Conservation (phyloP, 305 asterid species). For the Fraxinus greggii region DNA sequence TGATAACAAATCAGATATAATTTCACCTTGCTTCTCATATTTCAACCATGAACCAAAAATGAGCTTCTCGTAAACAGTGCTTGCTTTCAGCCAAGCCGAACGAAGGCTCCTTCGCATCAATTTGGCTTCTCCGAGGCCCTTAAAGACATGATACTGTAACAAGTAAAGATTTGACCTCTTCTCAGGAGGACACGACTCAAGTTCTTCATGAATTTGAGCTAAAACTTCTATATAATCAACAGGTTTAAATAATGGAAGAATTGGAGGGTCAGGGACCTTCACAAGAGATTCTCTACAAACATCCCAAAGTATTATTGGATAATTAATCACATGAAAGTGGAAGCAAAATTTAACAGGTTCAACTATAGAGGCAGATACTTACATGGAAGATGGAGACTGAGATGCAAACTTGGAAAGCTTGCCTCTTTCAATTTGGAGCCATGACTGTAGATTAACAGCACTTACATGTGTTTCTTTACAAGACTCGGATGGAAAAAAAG, state of each 20-base stretch:
- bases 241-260: conserved; percentile 84
- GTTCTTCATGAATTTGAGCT: conserved; percentile 91
- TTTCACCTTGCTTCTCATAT: conserved; percentile 84
- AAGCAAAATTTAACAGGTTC: not conserved
- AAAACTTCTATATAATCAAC: conserved; percentile 86
- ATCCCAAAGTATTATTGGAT: conserved; percentile 20
- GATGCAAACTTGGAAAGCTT: conserved; percentile 67
- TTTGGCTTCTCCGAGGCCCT: conserved; percentile 88
- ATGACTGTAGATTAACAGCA: conserved; percentile 81
- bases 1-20: conserved; percentile 65
- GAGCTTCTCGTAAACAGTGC: conserved; percentile 69
- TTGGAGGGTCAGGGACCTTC: conserved; percentile 85
- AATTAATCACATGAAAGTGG: conserved; percentile 13
- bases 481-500: conserved; percentile 77
- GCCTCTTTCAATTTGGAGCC: conserved; percentile 99
- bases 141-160: conserved; percentile 87
- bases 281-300: conserved; percentile 81
- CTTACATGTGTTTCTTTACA: conserved; percentile 71
- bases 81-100: conserved; percentile 78
- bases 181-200: conserved; percentile 64
- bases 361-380: conserved; percentile 22
- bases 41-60: conserved; percentile 91
- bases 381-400: conserved; percentile 75
- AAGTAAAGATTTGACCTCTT: conserved; percentile 75
- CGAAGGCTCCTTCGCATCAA: conserved; percentile 90